These are phyloP conservation scores for Pleurotus djamor DNA, from an alignment of 768 basidiomycete genomes.

Conservation along the genomic window DNA sequence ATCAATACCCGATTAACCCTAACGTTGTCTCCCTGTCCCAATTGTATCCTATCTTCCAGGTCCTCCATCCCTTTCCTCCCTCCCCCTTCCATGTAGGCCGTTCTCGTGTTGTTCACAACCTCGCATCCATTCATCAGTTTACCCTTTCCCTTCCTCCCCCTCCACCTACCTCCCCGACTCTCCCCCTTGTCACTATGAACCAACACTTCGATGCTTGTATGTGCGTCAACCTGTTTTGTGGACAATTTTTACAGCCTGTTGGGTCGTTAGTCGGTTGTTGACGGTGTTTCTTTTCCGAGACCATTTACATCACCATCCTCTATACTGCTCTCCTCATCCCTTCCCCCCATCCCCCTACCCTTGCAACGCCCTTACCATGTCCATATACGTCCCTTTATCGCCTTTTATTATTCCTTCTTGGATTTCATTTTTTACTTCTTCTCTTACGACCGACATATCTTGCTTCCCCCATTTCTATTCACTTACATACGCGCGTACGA, in stretches of 20 bases:
- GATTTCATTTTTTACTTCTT: not conserved
- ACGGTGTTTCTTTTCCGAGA: not conserved
- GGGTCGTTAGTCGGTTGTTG: too few species aligned
- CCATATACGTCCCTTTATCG: slow-evolving; percentile 5
- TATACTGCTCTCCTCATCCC: not conserved
- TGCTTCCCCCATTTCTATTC: not conserved
- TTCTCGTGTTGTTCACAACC: not conserved
- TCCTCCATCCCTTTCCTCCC: not conserved
- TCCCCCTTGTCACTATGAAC: not conserved
- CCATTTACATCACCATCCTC: not conserved
- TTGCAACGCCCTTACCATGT: slow-evolving; percentile 1
- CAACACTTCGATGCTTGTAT: too few species aligned
- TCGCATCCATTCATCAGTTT: not conserved
- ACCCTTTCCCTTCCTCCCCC: not conserved
- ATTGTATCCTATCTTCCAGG: not conserved
- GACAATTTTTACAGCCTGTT: too few species aligned
- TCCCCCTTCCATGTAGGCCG: not conserved
- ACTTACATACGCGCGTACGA: not conserved
- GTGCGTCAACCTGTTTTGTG: too few species aligned
- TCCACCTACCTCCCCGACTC: not conserved
- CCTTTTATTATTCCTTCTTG: slow-evolving; percentile 3
- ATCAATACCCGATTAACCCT: slow-evolving; percentile 6
- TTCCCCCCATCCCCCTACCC: not conserved
- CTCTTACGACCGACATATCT: not conserved
- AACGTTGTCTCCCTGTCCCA: not conserved